Evolutionary conservation across 1,284 basidiomycete genomes (phyloP), one percentile per base, ranked within the genome.

Genomic region (Marasmius tenuissimus): DNA sequence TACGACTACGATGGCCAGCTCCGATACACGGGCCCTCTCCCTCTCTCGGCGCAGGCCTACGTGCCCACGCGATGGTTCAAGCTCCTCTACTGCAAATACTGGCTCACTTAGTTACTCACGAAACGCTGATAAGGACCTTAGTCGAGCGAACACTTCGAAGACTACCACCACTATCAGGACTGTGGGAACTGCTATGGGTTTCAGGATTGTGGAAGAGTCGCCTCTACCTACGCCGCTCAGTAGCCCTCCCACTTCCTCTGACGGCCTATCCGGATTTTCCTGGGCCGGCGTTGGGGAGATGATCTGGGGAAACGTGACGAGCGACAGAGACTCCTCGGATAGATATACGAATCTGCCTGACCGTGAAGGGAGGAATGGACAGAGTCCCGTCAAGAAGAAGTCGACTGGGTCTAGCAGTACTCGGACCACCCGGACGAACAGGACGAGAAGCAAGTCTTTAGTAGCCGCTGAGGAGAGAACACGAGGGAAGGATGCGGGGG

Each of bases 161-260:
- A 51, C 50, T 5, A 63, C 62, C 12, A 55, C 52, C 10, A 56
- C 39, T 16, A 61, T 48, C 48, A 58, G 53, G 20, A 53, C 53
- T 16, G 52, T 49, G 35, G 37, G 38, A 33, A 65, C 64, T 22
- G 18, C 54, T 49, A 27, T 53, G 40, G 59, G 61, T 18, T 65
- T 65, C 54, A 51, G 64, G 14, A 65, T 65, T 18, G 39, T 65
- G 5, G 61, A 65, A 37, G 64, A 59, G 18, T 61, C 61, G 16
- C 64, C 64, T 42, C 49, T 65, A 18, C 58, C 63, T 20, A 60
- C 63, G 12, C 63, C 59, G 4, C 45, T 61, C 20, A 18, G 40
- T 16, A 60, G 54, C 18, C 57, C 54, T 18, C 38, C 54, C 38
- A 47, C 42, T 38, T 42, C n/a, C 11, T 38, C 18, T 9, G 40